A percentile compares a stretch with the other conserved stretches of the same genome.
Conservation (phyloP, 164 flowering plant genomes). For the Litsea cubeba region DNA sequence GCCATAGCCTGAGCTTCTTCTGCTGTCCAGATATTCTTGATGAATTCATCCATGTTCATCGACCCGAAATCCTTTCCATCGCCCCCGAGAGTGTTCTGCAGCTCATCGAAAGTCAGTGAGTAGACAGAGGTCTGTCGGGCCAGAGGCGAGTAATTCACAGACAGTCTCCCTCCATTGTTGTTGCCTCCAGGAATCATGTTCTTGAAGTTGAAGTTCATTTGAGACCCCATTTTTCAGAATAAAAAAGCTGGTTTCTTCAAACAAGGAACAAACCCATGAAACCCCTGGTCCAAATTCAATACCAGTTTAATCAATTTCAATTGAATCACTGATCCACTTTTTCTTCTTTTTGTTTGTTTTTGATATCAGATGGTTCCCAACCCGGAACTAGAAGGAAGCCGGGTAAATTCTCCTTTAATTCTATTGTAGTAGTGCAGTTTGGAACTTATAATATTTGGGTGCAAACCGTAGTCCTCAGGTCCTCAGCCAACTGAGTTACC, state of each 20-base stretch:
- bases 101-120: conserved; percentile 76
- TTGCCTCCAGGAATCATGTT: conserved; percentile 30
- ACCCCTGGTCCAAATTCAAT: not conserved
- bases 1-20: conserved; percentile 36
- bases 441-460: too few species aligned
- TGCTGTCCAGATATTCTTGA: conserved; percentile 52
- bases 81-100: conserved; percentile 68
- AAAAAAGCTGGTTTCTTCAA: not conserved
- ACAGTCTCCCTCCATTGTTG: conserved; percentile 19
- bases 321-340: too few species aligned
- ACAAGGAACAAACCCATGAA: not conserved
- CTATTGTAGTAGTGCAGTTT: too few species aligned
- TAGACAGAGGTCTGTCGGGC: conserved; percentile 64
- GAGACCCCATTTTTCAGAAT: conserved; percentile 42
- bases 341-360: too few species aligned
- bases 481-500: too few species aligned
- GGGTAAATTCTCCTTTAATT: too few species aligned
- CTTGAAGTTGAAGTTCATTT: conserved; percentile 63
- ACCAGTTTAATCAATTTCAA: too few species aligned
- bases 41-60: conserved; percentile 68
- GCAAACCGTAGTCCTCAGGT: too few species aligned
- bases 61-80: conserved; percentile 55
- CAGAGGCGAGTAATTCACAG: conserved; percentile 29
- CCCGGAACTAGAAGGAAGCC: too few species aligned
- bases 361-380: too few species aligned